Base-by-base conservation (phyloP, 192 early-diverging fungal species). In the Gigaspora rosea region DNA sequence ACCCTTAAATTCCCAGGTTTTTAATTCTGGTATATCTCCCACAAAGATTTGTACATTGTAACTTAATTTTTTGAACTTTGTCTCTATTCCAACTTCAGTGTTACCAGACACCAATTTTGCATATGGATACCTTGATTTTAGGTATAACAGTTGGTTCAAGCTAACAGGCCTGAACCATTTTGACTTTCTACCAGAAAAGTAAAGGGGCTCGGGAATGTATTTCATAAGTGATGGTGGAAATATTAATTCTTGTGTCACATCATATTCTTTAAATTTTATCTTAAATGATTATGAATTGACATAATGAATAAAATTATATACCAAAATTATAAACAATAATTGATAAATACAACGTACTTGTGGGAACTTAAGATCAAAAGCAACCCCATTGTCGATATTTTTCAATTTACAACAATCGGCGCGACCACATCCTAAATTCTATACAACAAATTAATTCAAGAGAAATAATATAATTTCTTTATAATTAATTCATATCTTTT, bases 61-160 rank as follows among this genome's bases (percentile, higher is more conserved):
- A 18, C 88, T 80, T 72, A 85, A 54, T 66, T 87, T 85, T 84
- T 94, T 94, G 81, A 96, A 89, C 73, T 88, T 88, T 61, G 89
- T 88, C 77, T 96, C 93, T 49, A 95, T 89, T 70, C 93, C 93
- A 7, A 94, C 84, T 78, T 93, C 91, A 66, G 92, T 94, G 87
- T 94, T 96, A 33, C 95, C 95, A 33, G 89, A 87, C 27, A 95
- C 83, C 54, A 96, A 82, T 83, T 93, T 93, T n/a, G 91, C 88
- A 41, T 81, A 79, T 0, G 95, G 94, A 72, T 88, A 85, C 35
- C 75, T 73, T 9, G 81, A 73, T 78, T 91, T 83, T 56, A 89
- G 68, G 13, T 82, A 61, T 12, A 92, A 82, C 57, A 92, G 80
- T 69, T 81, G 80, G 12, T 76, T 78, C 15, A 91, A 78, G 47